phyloP scores from a whole-genome alignment of 2,329 filamentous ascomycete species.

The Aspergillus awamori region DNA sequence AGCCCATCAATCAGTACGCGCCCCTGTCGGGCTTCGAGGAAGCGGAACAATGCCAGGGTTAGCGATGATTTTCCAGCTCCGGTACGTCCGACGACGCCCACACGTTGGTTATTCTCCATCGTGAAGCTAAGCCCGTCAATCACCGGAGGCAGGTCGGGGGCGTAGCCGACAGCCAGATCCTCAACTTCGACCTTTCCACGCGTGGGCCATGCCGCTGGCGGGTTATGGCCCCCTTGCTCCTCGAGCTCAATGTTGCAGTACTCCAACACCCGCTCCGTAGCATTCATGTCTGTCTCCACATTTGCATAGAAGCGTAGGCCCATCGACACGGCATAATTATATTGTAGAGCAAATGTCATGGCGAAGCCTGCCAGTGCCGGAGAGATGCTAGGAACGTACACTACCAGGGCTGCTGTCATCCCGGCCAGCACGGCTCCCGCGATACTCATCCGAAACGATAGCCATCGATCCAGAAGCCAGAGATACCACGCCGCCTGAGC shows the following conservation, averaged over 20 bases:
- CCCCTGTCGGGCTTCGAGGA: constrained; percentile 23
- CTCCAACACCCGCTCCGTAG: constrained; percentile 74
- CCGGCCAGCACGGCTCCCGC: constrained; percentile 71
- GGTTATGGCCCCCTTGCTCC: constrained; percentile 61
- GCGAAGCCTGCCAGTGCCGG: constrained; percentile 76
- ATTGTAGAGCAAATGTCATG: constrained; percentile 72
- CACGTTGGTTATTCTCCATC: constrained; percentile 26
- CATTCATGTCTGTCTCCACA: constrained; percentile 77
- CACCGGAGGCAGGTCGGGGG: constrained; percentile 61
- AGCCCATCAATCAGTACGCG: constrained; percentile 28
- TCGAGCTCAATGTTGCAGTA: constrained; percentile 72
- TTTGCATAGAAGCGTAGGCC: constrained; percentile 70
- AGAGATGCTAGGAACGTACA: constrained; percentile 64
- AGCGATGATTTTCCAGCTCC: constrained; percentile 34
- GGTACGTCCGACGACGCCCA: constrained; percentile 35
- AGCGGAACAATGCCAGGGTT: constrained; percentile 27
- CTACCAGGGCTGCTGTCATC: constrained; percentile 66
- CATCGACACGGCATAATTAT: constrained; percentile 68
- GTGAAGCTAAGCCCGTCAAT: constrained; percentile 26
- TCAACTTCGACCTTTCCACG: constrained; percentile 72
- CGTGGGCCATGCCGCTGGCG: constrained; percentile 74
- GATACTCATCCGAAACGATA: constrained; percentile 73
- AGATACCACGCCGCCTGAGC: constrained; percentile 66
- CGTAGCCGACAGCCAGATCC: constrained; percentile 71
- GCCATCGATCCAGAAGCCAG: constrained; percentile 76